Conservation (phyloP, 2,329 filamentous ascomycete species). For the Colletotrichum scovillei region DNA sequence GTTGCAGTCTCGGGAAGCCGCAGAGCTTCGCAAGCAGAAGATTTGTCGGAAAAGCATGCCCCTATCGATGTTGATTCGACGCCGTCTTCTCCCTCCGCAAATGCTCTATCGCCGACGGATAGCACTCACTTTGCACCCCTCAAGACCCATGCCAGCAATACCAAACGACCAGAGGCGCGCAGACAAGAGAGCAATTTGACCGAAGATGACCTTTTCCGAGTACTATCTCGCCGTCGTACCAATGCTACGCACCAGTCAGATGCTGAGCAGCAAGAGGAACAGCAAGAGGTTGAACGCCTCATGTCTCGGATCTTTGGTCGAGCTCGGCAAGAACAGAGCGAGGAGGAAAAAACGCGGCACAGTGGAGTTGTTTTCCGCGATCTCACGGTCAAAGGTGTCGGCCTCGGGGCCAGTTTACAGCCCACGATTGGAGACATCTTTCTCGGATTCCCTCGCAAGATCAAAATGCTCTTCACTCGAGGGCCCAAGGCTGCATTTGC, state of each 20-base stretch:
- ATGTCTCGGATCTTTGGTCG: constrained; percentile 79
- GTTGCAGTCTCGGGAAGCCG: not conserved
- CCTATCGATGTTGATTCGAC: not conserved
- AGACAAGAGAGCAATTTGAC: constrained; percentile 45
- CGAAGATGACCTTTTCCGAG: constrained; percentile 64
- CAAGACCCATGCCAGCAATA: constrained; percentile 37
- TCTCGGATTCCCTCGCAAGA: constrained; percentile 42
- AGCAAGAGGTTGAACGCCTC: constrained; percentile 66
- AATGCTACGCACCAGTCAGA: constrained; percentile 44
- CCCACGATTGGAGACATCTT: constrained; percentile 54
- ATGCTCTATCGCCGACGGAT: constrained; percentile 1
- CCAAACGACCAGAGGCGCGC: constrained; percentile 38
- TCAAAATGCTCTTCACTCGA: constrained; percentile 40
- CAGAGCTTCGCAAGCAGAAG: not conserved
- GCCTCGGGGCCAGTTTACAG: constrained; percentile 69
- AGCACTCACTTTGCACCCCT: constrained; percentile 42
- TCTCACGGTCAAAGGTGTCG: constrained; percentile 76
- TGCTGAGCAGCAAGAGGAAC: constrained; percentile 53
- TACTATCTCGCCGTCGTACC: constrained; percentile 61
- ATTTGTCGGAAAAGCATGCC: not conserved
- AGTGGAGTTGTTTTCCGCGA: constrained; percentile 77
- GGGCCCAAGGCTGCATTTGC: constrained; percentile 46
- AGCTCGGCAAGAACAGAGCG: constrained; percentile 71
- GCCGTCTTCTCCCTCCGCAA: constrained; percentile 11
- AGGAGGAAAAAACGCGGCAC: constrained; percentile 77